Evolutionary conservation across 148 eudicot genomes (phyloP), one percentile per base, ranked within the genome.

Genomic region (Amaranthus palmeri): DNA sequence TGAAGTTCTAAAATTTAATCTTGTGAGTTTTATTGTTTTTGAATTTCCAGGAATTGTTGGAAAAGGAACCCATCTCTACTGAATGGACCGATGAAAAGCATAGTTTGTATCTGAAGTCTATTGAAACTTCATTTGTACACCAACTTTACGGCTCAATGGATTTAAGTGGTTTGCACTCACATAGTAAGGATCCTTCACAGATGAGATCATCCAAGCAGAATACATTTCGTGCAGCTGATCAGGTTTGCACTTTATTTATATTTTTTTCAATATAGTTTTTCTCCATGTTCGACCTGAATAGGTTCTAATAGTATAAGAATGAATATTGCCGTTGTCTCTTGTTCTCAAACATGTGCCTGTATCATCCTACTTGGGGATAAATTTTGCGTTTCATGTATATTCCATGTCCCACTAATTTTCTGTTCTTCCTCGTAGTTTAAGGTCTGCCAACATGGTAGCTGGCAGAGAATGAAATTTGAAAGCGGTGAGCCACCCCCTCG

Each of bases 61-160:
- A 59, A 9, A 76, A 77, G 46, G 80, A 79, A 53, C 72, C 81
- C 48, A 69, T 44, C 74, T 71, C 82, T 60, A 65, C 78, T 1
- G 83, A 93, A 72, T 93, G 98, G 98, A 90, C 98, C n/a, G 79
- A 93, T 74, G 90, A 90, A 84, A 93, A 87, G 81, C 98, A 93
- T 77, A 86, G 90, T 69, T 73, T 86, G 86, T 93, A 84, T 78
- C 90, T 93, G 7, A 85, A 86, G 67, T 90, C 95, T 52, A 93
- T 93, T 87, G 98, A 93, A 78, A 88, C 92, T 52, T 85, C 96
- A 44, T 93, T 93, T 78, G 96, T 93, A 6, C 45, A 90, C 46
- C 90, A 90, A 71, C 77, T 93, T 65, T 85, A 93, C 81, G 74
- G 76, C 57, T 87, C 92, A 6, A 66, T 86, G 73, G 85, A 87